Conservation (phyloP, 2,329 filamentous ascomycete species). For the Xylariaceae sp. region DNA sequence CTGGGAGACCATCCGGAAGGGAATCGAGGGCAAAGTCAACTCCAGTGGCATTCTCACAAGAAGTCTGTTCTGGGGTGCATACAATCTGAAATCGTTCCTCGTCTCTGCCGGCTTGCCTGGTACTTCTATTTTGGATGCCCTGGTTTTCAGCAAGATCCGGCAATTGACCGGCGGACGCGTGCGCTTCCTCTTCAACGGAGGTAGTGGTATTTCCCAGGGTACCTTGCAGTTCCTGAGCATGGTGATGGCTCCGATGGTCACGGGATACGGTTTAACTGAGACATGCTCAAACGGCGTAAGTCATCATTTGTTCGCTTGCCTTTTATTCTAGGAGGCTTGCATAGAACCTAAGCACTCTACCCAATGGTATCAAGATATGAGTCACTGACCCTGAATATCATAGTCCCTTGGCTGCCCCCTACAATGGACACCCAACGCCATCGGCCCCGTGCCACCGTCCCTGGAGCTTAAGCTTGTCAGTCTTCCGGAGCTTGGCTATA, state of each 20-base stretch:
- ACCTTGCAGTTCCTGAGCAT: slow-evolving; percentile 89
- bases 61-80: slow-evolving; percentile 70
- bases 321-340: neutral
- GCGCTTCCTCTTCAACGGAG: slow-evolving; percentile 89
- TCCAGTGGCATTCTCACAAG: slow-evolving; percentile 62
- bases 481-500: slow-evolving; percentile 83
- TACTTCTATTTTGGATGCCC: slow-evolving; percentile 64
- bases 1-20: slow-evolving; percentile 97
- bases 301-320: neutral
- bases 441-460: slow-evolving; percentile 71
- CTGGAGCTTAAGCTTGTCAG: slow-evolving; percentile 91
- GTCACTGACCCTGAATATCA: slow-evolving; percentile 2
- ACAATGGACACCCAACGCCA: slow-evolving; percentile 70
- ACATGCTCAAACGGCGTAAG: slow-evolving; percentile 68
- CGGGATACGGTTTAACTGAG: slow-evolving; percentile 91
- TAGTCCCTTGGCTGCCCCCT: slow-evolving; percentile 71
- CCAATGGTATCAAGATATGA: neutral
- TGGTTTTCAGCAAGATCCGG: slow-evolving; percentile 90
- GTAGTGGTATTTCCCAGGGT: slow-evolving; percentile 80
- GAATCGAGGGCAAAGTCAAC: slow-evolving; percentile 75
- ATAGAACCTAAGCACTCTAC: no score
- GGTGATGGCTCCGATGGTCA: slow-evolving; percentile 89
- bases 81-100: slow-evolving; percentile 55
- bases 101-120: slow-evolving; percentile 57
- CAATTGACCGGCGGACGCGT: slow-evolving; percentile 83